Evolutionary conservation across 352 stramenopile species (phyloP).

Genomic region (Vaucheria bursata): DNA sequence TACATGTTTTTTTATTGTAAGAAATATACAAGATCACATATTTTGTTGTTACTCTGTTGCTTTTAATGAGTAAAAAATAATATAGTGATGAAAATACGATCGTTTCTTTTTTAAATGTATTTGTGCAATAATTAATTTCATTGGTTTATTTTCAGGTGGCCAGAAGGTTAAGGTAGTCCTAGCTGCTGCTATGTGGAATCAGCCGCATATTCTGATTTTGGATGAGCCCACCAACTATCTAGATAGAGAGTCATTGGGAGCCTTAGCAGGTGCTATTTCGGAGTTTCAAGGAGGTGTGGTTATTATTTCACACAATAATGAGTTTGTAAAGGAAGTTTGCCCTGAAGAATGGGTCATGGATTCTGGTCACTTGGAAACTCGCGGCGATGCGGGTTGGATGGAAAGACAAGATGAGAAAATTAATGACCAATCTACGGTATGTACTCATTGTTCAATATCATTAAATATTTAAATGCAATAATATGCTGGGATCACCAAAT

Average conservation of each 20-base stretch:
- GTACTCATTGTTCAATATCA: not conserved
- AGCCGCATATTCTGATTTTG: slow-evolving; percentile 71
- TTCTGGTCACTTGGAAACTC: slow-evolving; percentile 34
- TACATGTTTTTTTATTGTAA: no score
- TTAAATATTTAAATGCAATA: not conserved
- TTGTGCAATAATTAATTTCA: no score
- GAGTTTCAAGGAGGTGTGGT: slow-evolving; percentile 93
- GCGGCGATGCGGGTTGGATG: slow-evolving; percentile 47
- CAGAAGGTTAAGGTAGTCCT: slow-evolving; percentile 99
- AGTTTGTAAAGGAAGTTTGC: slow-evolving; percentile 76
- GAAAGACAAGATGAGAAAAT: slow-evolving; percentile 50
- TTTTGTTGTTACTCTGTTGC: no score
- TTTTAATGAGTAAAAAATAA: no score
- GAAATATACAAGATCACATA: no score
- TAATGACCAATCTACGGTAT: slow-evolving; percentile 39
- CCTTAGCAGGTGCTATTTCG: slow-evolving; percentile 87
- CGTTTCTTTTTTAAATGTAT: no score
- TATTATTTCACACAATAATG: slow-evolving; percentile 97
- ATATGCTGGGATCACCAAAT: not conserved
- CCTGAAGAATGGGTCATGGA: slow-evolving; percentile 51
- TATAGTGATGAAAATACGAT: no score
- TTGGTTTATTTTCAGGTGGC: no score
- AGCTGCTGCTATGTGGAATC: slow-evolving; percentile 91
- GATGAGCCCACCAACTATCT: slow-evolving; percentile 77
- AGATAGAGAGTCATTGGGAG: slow-evolving; percentile 86